Percentiles rank a stretch among this genome's conserved stretches.
Evolutionary conservation across 2,329 filamentous ascomycete species (phyloP).

Genomic region (Penicillium sp.): DNA sequence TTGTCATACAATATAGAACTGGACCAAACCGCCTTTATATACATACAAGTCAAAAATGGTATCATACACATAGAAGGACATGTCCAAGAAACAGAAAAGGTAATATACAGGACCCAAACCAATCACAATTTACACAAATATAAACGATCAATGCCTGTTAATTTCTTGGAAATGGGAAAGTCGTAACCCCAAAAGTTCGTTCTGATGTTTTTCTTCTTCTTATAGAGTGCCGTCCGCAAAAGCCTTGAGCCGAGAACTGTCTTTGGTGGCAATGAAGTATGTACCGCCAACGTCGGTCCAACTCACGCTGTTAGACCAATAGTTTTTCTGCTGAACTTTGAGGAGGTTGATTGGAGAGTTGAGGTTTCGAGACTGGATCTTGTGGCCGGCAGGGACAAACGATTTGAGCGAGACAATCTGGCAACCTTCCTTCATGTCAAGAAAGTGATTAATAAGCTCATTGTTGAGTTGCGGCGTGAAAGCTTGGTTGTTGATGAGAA

Average conservation of each 20-base stretch:
- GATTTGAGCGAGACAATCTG: slow-evolving; percentile 89
- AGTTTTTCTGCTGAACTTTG: slow-evolving; percentile 71
- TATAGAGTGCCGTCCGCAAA: slow-evolving; percentile 46
- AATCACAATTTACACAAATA: slow-evolving; percentile 8
- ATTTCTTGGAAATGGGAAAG: background rate
- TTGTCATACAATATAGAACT: background rate
- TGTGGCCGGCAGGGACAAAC: slow-evolving; percentile 80
- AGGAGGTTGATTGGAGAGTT: slow-evolving; percentile 82
- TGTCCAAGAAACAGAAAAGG: slow-evolving; percentile 17
- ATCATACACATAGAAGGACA: slow-evolving; percentile 22
- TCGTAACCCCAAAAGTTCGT: background rate
- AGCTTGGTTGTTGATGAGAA: slow-evolving; percentile 96
- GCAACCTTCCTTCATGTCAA: slow-evolving; percentile 88
- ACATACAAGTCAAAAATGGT: slow-evolving; percentile 18
- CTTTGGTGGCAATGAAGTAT: slow-evolving; percentile 87
- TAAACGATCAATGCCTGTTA: slow-evolving; percentile 1
- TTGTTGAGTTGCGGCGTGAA: slow-evolving; percentile 88
- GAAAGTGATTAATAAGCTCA: slow-evolving; percentile 80
- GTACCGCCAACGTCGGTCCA: slow-evolving; percentile 84
- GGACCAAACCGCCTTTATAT: slow-evolving; percentile 6
- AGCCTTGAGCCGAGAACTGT: slow-evolving; percentile 55
- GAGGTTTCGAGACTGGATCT: slow-evolving; percentile 70
- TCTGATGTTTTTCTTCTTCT: slow-evolving; percentile 3
- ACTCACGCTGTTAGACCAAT: slow-evolving; percentile 72
- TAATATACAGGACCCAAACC: slow-evolving; percentile 21